Base-by-base conservation (phyloP, 2,329 filamentous ascomycete genomes). In the Aspergillus phoenicis region DNA sequence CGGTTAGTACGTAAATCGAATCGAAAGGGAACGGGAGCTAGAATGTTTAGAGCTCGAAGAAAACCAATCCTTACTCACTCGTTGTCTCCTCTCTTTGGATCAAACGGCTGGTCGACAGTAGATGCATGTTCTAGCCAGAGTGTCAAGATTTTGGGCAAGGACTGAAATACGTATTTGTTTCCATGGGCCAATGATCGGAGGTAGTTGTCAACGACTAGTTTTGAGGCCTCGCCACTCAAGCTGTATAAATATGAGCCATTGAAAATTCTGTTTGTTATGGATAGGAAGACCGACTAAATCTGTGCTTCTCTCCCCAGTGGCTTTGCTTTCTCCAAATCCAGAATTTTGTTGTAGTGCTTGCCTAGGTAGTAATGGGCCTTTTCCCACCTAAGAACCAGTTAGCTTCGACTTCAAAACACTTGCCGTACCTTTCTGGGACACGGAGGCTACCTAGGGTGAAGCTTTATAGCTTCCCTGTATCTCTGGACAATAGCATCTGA, bases 361-460 rank as follows among this genome's bases (percentile, higher is more conserved):
- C 95, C 95, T 8, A 99, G 85, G 74, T 97, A 97, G 75, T 98
- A 99, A 73, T 98, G 94, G 0, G 92, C 93, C 76, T 97, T 98
- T 73, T 99, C 95, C 93, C 94, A 99, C 55, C 87, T 87, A 56
- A 28, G n/a, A 53, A 33, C 11, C 11, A 57, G 26, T 47, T 22
- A 36, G 47, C 47, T 17, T 49, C 8, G 8, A 33, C 15, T 20
- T 33, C n/a, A 11, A 51, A 33, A 17, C 15, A 30, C 8, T 28
- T 38, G 24, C 24, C 7, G 11, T 43, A 11, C 43, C 6, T 26
- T 15, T n/a, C 24, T 8, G 24, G 5, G 6, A 24, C 26, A 8
- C 11, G 4, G 28, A 41, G 15, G 58, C 52, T 63, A 74, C 71
- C 71, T 74, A 49, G 72, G 70, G 62, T 80, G 75, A 41, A 78